Evolutionary conservation across 371 early-diverging fungal species (phyloP).

Genomic region (Actinomucor elegans): DNA sequence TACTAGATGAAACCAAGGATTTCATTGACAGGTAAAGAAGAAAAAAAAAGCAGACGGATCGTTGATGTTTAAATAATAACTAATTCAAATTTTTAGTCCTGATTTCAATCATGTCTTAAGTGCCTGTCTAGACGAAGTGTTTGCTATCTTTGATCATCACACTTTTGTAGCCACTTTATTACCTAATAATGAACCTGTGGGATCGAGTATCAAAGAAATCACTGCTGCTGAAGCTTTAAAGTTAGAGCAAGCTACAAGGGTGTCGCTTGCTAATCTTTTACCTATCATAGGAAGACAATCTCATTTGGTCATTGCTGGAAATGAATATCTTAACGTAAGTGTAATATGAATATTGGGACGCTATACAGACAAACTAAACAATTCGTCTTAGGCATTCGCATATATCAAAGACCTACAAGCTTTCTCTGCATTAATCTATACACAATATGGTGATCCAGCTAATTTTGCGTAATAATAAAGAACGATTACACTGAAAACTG

Average conservation of each 20-base stretch:
- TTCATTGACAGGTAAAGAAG: slow-evolving; percentile 68
- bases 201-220: slow-evolving; percentile 29
- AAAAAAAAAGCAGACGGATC: background rate
- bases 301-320: slow-evolving; percentile 80
- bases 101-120: slow-evolving; percentile 59
- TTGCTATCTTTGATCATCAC: slow-evolving; percentile 51
- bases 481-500: too few relatives aligned
- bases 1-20: slow-evolving; percentile 83
- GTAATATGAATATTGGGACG: background rate
- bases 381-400: slow-evolving; percentile 50
- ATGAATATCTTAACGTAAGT: slow-evolving; percentile 77
- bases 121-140: slow-evolving; percentile 60
- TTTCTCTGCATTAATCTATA: slow-evolving; percentile 73
- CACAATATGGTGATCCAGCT: slow-evolving; percentile 53
- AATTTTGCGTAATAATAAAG: too few relatives aligned
- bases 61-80: too few relatives aligned
- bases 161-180: slow-evolving; percentile 34
- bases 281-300: slow-evolving; percentile 78
- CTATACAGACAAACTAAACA: background rate
- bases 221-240: slow-evolving; percentile 14
- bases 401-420: slow-evolving; percentile 73
- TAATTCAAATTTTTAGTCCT: too few relatives aligned
- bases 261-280: slow-evolving; percentile 75
- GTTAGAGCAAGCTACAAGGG: slow-evolving; percentile 32
- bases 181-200: slow-evolving; percentile 20